phyloP scores from a whole-genome alignment of 2,329 filamentous ascomycete species.

The Monosporascus sp. region DNA sequence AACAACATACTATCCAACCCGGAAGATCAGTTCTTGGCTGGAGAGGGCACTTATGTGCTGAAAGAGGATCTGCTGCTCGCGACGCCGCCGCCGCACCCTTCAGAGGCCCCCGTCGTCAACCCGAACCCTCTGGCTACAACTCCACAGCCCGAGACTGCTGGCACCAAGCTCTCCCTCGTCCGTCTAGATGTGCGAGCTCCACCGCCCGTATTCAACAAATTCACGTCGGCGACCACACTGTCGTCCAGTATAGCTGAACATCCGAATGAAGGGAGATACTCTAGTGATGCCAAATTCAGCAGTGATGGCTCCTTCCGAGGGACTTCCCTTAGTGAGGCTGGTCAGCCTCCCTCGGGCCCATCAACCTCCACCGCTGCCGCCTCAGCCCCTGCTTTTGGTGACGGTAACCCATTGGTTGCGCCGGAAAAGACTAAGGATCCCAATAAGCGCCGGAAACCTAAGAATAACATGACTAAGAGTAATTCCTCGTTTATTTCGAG shows the following conservation, averaged over 20 bases:
- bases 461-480: slow-evolving; percentile 97
- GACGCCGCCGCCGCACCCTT: slow-evolving; percentile 91
- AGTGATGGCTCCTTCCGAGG: slow-evolving; percentile 50
- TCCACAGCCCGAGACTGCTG: slow-evolving; percentile 74
- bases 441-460: slow-evolving; percentile 84
- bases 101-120: slow-evolving; percentile 80
- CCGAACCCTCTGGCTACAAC: slow-evolving; percentile 87
- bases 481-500: slow-evolving; percentile 98
- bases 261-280: slow-evolving; percentile 54
- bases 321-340: slow-evolving; percentile 46
- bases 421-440: slow-evolving; percentile 62
- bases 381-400: slow-evolving; percentile 69
- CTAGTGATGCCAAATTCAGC: slow-evolving; percentile 52
- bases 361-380: slow-evolving; percentile 31
- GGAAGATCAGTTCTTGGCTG: slow-evolving; percentile 85
- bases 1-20: slow-evolving; percentile 83
- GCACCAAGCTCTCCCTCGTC: slow-evolving; percentile 78
- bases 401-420: slow-evolving; percentile 71
- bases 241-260: slow-evolving; percentile 55
- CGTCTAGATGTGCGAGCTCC: slow-evolving; percentile 58
- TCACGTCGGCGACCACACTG: slow-evolving; percentile 45
- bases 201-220: slow-evolving; percentile 50
- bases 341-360: slow-evolving; percentile 19
- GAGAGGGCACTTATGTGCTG: slow-evolving; percentile 88
- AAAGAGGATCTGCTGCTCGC: slow-evolving; percentile 89